Evolutionary conservation across 805 yeast species (phyloP), one percentile per base, ranked within the genome.

Genomic region (Metschnikowia dekortorum): DNA sequence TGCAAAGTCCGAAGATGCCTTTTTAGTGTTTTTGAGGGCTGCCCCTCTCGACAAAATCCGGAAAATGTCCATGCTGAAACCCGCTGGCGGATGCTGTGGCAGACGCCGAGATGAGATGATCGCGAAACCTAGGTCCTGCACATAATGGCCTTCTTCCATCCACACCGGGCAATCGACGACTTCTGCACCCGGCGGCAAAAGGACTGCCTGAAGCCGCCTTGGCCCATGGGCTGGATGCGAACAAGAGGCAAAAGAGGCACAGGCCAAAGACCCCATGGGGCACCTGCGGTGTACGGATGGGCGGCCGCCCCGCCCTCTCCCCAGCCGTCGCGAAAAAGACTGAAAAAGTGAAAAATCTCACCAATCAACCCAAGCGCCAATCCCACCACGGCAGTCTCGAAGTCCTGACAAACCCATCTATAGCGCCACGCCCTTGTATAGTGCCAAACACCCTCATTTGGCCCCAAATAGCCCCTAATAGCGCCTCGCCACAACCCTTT

Each of bases 11-110:
- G 77, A 64, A 8, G 73, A 59, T 2, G 67, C 71, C 31, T 67
- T 69, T 52, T 78, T 81, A 26, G 79, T 70, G 64, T 83, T 82
- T 63, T 83, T 84, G 46, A 92, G 71, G 10, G 83, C 77, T 0
- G 97, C 96, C 22, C 98, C 98, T 62, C 97, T 75, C 0, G 90
- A 75, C 35, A 92, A 76, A 2, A 94, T 83, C 60, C 88, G 76
- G 66, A 92, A 94, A 53, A 92, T 85, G 71, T 92, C 99, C 97
- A 90, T 90, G 30, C 42, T 7, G 38, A 13, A 4, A 16, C 26
- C n/a, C 10, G 29, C 10, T 39, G 30, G 41, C 14, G 6, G 3
- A 10, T 22, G 7, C 5, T 10, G n/a, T 9, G 8, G 14, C 28
- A 39, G 41, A 28, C 28, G 18, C 4, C 11, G 41, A 28, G 44